Evolutionary conservation across 2,329 filamentous ascomycete species (phyloP).

Genomic region (Alternaria brassicicola): DNA sequence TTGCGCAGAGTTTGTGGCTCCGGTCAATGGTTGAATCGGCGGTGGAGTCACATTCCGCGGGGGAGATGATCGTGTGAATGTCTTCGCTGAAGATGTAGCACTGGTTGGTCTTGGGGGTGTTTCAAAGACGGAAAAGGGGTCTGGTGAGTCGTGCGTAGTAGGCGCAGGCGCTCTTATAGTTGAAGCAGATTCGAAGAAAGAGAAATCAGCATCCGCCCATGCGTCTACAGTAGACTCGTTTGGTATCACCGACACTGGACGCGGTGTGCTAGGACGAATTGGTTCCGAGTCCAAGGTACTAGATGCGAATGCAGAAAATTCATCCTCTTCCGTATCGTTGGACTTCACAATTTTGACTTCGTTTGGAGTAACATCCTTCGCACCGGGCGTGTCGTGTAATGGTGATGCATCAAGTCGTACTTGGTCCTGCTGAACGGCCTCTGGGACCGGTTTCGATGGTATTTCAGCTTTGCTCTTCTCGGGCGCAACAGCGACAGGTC

Average conservation of each 20-base stretch:
- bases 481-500: conserved; percentile 9
- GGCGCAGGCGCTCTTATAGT: background rate
- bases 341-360: background rate
- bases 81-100: conserved; percentile 16
- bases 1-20: conserved; percentile 33
- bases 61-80: conserved; percentile 29
- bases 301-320: conserved; percentile 6
- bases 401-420: background rate
- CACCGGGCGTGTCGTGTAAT: background rate
- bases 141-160: conserved; percentile 16
- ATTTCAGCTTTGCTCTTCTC: conserved; percentile 14
- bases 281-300: background rate
- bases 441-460: background rate
- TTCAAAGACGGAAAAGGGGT: conserved; percentile 38
- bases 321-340: background rate
- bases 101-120: conserved; percentile 17
- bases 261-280: conserved; percentile 11
- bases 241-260: background rate
- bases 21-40: conserved; percentile 29
- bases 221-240: conserved; percentile 14
- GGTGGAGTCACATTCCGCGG: conserved; percentile 25
- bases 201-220: conserved; percentile 26
- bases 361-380: background rate
- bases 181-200: conserved; percentile 40
- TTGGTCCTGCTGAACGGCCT: background rate